phyloP scores from a whole-genome alignment of 2,329 filamentous ascomycete genomes.

The Myriosclerotinia curreyana region DNA sequence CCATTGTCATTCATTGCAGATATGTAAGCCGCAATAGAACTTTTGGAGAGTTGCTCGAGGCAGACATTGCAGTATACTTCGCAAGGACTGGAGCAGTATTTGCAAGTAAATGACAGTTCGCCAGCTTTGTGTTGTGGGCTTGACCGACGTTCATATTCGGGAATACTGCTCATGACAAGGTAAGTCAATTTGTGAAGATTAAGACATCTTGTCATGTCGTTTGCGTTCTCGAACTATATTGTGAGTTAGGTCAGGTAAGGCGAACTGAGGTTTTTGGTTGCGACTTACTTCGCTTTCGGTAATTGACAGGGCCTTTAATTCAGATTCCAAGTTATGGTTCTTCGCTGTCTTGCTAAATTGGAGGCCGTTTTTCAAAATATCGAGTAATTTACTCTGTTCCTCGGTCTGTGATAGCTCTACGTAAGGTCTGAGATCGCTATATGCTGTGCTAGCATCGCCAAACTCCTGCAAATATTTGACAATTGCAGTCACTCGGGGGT shows the following conservation, averaged over 20 bases:
- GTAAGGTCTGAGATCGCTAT: constrained; percentile 36
- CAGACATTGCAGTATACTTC: constrained; percentile 28
- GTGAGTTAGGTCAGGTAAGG: neutral
- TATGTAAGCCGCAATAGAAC: constrained; percentile 30
- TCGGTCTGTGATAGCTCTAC: constrained; percentile 29
- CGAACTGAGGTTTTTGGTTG: neutral
- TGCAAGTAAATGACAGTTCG: constrained; percentile 25
- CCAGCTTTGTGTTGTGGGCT: constrained; percentile 19
- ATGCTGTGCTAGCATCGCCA: constrained; percentile 36
- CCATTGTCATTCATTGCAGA: constrained; percentile 32
- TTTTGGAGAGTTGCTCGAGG: constrained; percentile 28
- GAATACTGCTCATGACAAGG: constrained; percentile 32
- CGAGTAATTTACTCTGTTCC: constrained; percentile 29
- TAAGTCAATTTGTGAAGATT: constrained; percentile 36
- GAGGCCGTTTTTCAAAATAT: constrained; percentile 21
- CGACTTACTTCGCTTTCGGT: constrained; percentile 15
- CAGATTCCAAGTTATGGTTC: neutral
- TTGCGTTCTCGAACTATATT: constrained; percentile 17
- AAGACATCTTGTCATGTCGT: constrained; percentile 31
- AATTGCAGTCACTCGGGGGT: constrained; percentile 26
- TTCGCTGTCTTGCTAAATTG: neutral
- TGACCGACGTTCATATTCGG: constrained; percentile 30
- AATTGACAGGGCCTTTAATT: constrained; percentile 2
- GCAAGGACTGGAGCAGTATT: constrained; percentile 29
- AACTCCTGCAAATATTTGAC: constrained; percentile 36